Evolutionary conservation across 768 basidiomycete species (phyloP).

Genomic region (Suillus weaverae): DNA sequence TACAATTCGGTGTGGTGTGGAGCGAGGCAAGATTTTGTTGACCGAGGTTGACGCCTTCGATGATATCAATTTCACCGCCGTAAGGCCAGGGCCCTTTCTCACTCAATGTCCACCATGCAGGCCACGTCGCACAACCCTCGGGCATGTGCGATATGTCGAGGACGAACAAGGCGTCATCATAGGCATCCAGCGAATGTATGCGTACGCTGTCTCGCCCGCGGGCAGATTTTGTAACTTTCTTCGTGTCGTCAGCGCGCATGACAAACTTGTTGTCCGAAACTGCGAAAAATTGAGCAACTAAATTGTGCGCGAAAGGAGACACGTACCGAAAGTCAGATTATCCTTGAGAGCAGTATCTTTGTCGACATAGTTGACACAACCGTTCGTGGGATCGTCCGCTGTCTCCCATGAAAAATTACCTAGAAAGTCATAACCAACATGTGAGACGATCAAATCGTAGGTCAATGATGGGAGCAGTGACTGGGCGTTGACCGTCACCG

Average conservation of each 20-base stretch:
- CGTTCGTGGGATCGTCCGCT: conserved; percentile 60
- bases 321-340: conserved; percentile 50
- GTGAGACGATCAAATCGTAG: conserved; percentile 9
- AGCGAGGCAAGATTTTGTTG: conserved; percentile 49
- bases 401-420: conserved; percentile 50
- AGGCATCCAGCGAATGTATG: conserved; percentile 47
- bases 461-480: not conserved
- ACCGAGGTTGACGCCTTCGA: conserved; percentile 59
- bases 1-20: conserved; percentile 53
- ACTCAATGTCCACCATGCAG: conserved; percentile 63
- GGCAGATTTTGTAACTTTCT: conserved; percentile 33
- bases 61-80: conserved; percentile 62
- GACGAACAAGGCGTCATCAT: conserved; percentile 47
- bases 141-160: conserved; percentile 64
- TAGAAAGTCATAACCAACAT: conserved; percentile 45
- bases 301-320: not conserved
- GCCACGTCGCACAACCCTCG: conserved; percentile 59
- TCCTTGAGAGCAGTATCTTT: conserved; percentile 38
- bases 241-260: conserved; percentile 54
- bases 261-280: conserved; percentile 40
- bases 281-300: not conserved
- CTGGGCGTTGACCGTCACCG: conserved; percentile 1
- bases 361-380: conserved; percentile 61
- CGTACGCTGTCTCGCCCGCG: conserved; percentile 60
- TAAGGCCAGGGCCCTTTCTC: conserved; percentile 54